Evolutionary conservation across 2,329 filamentous ascomycete species (phyloP).

Genomic region (Trichoderma harzianum): DNA sequence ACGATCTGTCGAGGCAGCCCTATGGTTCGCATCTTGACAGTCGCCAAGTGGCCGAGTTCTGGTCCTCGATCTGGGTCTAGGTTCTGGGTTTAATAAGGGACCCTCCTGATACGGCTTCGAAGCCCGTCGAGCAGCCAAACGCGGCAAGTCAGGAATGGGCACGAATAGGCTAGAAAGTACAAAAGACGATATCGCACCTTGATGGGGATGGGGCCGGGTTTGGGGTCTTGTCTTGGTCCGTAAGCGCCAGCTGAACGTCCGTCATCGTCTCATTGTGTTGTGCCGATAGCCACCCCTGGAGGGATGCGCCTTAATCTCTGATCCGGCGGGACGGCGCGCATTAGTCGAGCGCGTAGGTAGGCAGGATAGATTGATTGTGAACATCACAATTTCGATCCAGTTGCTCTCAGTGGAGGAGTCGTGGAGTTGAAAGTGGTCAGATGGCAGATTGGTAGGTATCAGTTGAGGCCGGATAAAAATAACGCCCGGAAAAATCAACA

Average conservation of each 20-base stretch:
- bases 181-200: neutral
- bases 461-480: neutral
- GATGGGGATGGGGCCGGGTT: neutral
- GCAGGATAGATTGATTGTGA: neutral
- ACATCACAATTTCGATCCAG: neutral
- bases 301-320: conserved; percentile 9
- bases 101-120: conserved; percentile 8
- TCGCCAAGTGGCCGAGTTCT: conserved; percentile 10
- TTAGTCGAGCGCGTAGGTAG: conserved; percentile 12
- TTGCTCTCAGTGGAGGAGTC: neutral
- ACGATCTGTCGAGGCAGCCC: conserved; percentile 21
- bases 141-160: neutral
- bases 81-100: neutral
- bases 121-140: neutral
- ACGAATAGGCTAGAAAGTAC: neutral
- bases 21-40: conserved; percentile 18
- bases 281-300: neutral
- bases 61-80: neutral
- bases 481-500: neutral
- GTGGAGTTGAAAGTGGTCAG: neutral
- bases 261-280: conserved; percentile 10
- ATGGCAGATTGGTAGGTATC: neutral
- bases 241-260: conserved; percentile 9
- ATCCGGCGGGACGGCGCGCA: conserved; percentile 13
- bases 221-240: neutral